Evolutionary conservation across 495 filamentous ascomycete species (phyloP).

Genomic region (Monascus purpureus): DNA sequence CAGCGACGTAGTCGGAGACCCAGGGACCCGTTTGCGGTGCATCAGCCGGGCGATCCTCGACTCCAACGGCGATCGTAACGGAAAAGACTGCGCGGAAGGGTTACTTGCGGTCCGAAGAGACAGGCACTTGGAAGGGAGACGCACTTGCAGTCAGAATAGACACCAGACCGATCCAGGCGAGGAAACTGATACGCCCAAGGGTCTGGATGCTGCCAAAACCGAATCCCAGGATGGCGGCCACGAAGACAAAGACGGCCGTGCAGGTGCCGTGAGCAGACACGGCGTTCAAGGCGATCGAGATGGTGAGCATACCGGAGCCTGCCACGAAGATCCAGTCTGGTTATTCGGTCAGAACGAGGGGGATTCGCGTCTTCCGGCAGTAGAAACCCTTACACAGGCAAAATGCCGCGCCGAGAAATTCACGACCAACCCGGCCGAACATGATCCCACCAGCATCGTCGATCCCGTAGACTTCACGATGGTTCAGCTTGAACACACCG

Average conservation of each 20-base stretch:
- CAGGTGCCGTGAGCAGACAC: slow-evolving; percentile 51
- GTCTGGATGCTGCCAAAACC: slow-evolving; percentile 22
- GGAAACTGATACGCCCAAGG: slow-evolving; percentile 20
- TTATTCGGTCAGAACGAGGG: slow-evolving; percentile 44
- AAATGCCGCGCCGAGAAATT: slow-evolving; percentile 45
- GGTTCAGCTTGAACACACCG: slow-evolving; percentile 53
- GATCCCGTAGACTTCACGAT: slow-evolving; percentile 51
- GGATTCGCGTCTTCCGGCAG: slow-evolving; percentile 25
- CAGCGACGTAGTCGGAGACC: slow-evolving; percentile 19
- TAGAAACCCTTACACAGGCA: slow-evolving; percentile 15
- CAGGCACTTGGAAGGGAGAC: too few relatives aligned
- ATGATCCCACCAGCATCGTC: slow-evolving; percentile 54
- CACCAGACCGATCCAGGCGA: slow-evolving; percentile 24
- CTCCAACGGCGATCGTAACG: slow-evolving; percentile 53
- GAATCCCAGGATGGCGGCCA: slow-evolving; percentile 21
- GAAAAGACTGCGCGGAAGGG: slow-evolving; percentile 43
- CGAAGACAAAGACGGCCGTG: slow-evolving; percentile 32
- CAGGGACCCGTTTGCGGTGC: slow-evolving; percentile 18
- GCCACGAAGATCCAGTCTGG: slow-evolving; percentile 34
- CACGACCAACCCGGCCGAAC: slow-evolving; percentile 45
- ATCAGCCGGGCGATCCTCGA: slow-evolving; percentile 28
- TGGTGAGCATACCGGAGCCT: slow-evolving; percentile 43
- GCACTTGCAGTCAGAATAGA: slow-evolving; percentile 26
- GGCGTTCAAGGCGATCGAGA: slow-evolving; percentile 55
- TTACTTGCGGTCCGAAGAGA: slow-evolving; percentile 9